Percentiles rank a stretch among this genome's conserved stretches.
Conservation (phyloP, 2,329 filamentous ascomycete species). For the Paecilomyces variotii region DNA sequence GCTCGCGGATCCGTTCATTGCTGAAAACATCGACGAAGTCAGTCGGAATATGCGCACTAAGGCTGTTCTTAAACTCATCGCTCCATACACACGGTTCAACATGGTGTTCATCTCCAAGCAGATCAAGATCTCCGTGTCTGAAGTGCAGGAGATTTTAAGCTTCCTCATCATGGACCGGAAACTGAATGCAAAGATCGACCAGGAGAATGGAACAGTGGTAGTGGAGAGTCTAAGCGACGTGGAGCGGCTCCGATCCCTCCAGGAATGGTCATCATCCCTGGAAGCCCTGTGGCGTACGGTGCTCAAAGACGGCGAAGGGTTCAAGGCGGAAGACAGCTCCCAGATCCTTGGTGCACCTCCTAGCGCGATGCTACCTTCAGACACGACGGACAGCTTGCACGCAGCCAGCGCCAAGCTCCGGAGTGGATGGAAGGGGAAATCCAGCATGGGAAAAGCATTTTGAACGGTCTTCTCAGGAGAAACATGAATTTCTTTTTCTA, state of each 20-base stretch:
- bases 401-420: conserved; percentile 14
- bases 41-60: conserved; percentile 98
- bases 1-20: conserved; percentile 87
- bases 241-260: conserved; percentile 61
- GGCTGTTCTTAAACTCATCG: conserved; percentile 84
- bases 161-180: conserved; percentile 88
- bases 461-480: conserved; percentile 1
- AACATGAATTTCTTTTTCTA: not conserved
- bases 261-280: conserved; percentile 64
- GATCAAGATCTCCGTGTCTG: conserved; percentile 73
- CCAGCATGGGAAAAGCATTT: conserved; percentile 5
- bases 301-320: conserved; percentile 69
- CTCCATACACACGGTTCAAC: conserved; percentile 89
- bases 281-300: conserved; percentile 61
- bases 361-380: conserved; percentile 20
- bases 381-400: conserved; percentile 16
- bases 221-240: conserved; percentile 67
- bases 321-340: conserved; percentile 36
- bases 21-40: conserved; percentile 98
- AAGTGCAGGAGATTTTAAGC: conserved; percentile 92
- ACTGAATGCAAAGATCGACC: conserved; percentile 80
- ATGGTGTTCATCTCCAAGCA: conserved; percentile 79
- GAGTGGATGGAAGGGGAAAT: conserved; percentile 18
- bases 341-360: conserved; percentile 18
- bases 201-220: conserved; percentile 74